Percentiles rank a stretch among this genome's conserved stretches.
Evolutionary conservation across 805 yeast species (phyloP).

Genomic region (Debaryomyces hansenii): DNA sequence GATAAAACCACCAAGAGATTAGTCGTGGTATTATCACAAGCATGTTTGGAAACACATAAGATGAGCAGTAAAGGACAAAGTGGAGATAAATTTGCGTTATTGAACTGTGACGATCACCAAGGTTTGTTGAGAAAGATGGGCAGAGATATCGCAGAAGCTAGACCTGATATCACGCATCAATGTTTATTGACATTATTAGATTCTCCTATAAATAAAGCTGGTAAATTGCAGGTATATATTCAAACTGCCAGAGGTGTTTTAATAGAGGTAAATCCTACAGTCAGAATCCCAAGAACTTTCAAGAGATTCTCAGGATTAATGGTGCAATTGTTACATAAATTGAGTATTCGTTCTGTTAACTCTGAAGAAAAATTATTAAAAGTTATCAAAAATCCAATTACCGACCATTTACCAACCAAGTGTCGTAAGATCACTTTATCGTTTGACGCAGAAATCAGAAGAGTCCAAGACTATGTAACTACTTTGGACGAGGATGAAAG

Average conservation of each 20-base stretch:
- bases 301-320: slow-evolving; percentile 96
- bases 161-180: slow-evolving; percentile 99
- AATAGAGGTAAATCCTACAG: slow-evolving; percentile 93
- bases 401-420: slow-evolving; percentile 94
- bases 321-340: slow-evolving; percentile 93
- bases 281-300: slow-evolving; percentile 97
- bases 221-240: slow-evolving; percentile 92
- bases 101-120: slow-evolving; percentile 98
- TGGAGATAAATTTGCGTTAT: slow-evolving; percentile 82
- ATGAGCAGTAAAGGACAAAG: slow-evolving; percentile 79
- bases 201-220: slow-evolving; percentile 98
- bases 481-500: slow-evolving; percentile 86
- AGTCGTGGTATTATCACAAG: slow-evolving; percentile 93
- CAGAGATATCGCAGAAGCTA: slow-evolving; percentile 94
- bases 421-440: slow-evolving; percentile 92
- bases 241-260: slow-evolving; percentile 94
- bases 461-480: slow-evolving; percentile 84
- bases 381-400: slow-evolving; percentile 95
- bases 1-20: slow-evolving; percentile 86
- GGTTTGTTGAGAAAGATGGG: slow-evolving; percentile 94
- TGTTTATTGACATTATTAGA: slow-evolving; percentile 91
- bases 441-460: slow-evolving; percentile 83
- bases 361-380: slow-evolving; percentile 91
- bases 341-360: slow-evolving; percentile 90
- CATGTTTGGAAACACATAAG: slow-evolving; percentile 93